Evolutionary conservation across 2,329 filamentous ascomycete genomes (phyloP).

Genomic region (Zymoseptoria ardabiliae): DNA sequence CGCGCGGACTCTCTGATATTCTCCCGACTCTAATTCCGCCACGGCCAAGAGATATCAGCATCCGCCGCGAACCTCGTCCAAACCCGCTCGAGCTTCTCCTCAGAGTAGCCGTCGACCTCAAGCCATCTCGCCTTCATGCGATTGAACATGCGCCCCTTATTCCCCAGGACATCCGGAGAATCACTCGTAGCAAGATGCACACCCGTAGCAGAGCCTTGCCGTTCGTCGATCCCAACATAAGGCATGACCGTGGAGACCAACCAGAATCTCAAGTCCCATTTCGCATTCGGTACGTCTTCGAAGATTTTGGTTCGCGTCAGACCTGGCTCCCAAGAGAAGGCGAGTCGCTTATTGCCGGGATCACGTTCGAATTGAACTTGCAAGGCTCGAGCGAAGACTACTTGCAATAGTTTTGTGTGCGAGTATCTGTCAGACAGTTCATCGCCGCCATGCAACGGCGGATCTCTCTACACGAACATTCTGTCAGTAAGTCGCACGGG

Average conservation of each 20-base stretch:
- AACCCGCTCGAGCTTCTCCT: conserved; percentile 1
- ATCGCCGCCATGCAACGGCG: background rate
- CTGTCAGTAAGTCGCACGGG: background rate
- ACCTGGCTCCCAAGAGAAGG: conserved; percentile 4
- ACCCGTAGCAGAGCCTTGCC: conserved; percentile 3
- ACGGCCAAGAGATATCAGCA: background rate
- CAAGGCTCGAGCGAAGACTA: background rate
- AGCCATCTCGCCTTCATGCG: background rate
- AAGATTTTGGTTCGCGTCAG: conserved; percentile 1
- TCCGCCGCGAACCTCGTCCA: conserved; percentile 1
- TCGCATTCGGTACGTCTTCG: background rate
- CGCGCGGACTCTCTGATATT: background rate
- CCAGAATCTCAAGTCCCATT: background rate
- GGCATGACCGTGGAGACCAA: conserved; percentile 1
- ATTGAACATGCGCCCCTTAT: conserved; percentile 3
- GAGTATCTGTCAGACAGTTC: background rate
- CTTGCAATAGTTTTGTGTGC: conserved; percentile 1
- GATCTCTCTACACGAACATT: background rate
- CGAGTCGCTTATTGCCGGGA: background rate
- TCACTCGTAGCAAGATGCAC: conserved; percentile 6
- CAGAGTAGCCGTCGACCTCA: background rate
- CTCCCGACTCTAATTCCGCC: background rate
- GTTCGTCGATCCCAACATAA: background rate
- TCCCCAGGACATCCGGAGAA: background rate
- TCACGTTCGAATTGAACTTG: background rate